phyloP scores from a whole-genome alignment of 345 rosid species.

The Gossypium thurberi region DNA sequence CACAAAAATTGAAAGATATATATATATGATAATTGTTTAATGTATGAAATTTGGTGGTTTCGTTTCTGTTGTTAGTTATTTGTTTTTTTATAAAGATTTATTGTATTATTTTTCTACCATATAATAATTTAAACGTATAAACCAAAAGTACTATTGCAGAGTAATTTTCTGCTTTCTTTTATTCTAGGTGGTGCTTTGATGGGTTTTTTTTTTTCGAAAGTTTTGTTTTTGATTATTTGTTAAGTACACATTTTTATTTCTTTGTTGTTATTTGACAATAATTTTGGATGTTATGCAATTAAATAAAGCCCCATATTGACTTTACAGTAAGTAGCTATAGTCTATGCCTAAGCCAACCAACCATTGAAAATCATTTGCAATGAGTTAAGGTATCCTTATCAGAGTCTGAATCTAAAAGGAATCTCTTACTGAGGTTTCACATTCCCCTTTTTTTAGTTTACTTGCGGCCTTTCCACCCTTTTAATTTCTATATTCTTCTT shows the following conservation, averaged over 20 bases:
- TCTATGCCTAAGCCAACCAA: too few species aligned
- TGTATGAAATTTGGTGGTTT: too few species aligned
- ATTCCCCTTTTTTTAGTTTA: neutral
- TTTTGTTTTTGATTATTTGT: neutral
- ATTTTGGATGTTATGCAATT: neutral
- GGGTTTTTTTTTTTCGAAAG: too few species aligned
- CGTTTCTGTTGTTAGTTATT: too few species aligned
- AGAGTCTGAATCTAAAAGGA: neutral
- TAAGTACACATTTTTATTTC: neutral
- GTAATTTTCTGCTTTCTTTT: too few species aligned
- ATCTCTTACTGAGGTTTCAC: neutral
- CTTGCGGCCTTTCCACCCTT: neutral
- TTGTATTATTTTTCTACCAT: too few species aligned
- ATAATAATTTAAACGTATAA: too few species aligned
- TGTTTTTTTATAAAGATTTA: too few species aligned
- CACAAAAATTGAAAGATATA: too few species aligned
- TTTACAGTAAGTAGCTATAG: neutral
- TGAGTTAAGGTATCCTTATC: neutral
- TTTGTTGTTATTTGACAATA: neutral
- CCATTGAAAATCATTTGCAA: neutral
- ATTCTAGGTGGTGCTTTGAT: too few species aligned
- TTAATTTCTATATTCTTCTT: neutral
- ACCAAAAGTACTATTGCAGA: too few species aligned
- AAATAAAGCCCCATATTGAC: neutral
- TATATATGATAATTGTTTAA: too few species aligned